Conservation (phyloP, 495 filamentous ascomycete genomes). For the Penicillium malachiteum region DNA sequence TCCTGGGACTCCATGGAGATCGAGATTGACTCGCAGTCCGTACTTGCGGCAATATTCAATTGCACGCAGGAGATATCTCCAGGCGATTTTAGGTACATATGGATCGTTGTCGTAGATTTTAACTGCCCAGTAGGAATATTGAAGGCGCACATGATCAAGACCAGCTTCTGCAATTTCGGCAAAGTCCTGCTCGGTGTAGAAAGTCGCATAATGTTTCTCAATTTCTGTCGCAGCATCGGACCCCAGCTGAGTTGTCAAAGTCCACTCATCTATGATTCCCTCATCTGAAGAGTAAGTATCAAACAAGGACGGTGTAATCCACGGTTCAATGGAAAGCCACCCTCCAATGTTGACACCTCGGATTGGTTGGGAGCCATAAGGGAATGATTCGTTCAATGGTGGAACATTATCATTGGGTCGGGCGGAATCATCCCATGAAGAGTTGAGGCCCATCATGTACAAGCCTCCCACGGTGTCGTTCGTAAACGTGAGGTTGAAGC, state of each 20-base stretch:
- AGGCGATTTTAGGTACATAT: constrained; percentile 81
- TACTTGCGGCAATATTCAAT: constrained; percentile 95
- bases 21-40: constrained; percentile 90
- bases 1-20: constrained; percentile 82
- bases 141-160: constrained; percentile 94
- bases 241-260: constrained; percentile 69
- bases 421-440: constrained; percentile 80
- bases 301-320: constrained; percentile 93
- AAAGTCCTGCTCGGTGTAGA: constrained; percentile 82
- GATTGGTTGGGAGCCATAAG: constrained; percentile 77
- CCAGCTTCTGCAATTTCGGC: constrained; percentile 81
- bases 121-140: constrained; percentile 94
- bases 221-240: constrained; percentile 57
- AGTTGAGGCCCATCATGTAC: constrained; percentile 84
- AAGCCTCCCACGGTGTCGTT: constrained; percentile 79
- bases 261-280: constrained; percentile 85
- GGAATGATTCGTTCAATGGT: constrained; percentile 62
- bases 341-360: constrained; percentile 92
- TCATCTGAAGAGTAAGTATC: constrained; percentile 56
- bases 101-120: constrained; percentile 82
- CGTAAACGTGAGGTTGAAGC: constrained; percentile 95
- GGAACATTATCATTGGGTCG: constrained; percentile 78
- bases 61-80: constrained; percentile 89
- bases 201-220: constrained; percentile 88
- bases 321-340: constrained; percentile 92